Base-by-base conservation (phyloP, 2,329 filamentous ascomycete genomes). In the Colletotrichum navitas region DNA sequence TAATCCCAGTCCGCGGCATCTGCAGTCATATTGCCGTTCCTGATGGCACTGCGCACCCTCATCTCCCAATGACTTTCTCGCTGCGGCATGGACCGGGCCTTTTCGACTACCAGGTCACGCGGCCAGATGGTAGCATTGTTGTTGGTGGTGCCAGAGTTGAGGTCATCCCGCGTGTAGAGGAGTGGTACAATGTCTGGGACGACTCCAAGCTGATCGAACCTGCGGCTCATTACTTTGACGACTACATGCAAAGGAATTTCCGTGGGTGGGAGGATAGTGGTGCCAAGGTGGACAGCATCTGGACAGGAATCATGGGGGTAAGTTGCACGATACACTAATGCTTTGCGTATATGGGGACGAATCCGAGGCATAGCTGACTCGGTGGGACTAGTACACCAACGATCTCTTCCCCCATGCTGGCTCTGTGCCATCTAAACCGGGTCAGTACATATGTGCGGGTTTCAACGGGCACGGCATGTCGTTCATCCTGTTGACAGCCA, bases 1-100 rank as follows among this genome's bases (percentile, higher is more conserved):
- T 93, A 70, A 84, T 91, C 11, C 91, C 91, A 0, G 85, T 87
- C 3, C 85, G 90, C 51, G 91, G 88, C 1, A 80, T 79, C 2
- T 81, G 79, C 68, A 79, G 78, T 43, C 76, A 74, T 4, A 79
- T 81, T 14, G 70, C 62, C 21, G 74, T 73, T 2, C 76, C 79
- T 3, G 73, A 76, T 7, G 74, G 70, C 24, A 58, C 47, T 0
- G 14, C 39, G 1, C 72, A 71, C 2, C 76, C 76, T 1, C 75
- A 75, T 29, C 70, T 79, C 3, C 66, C 71, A 14, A 72, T 76
- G 51, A 77, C 71, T 0, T 81, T 80, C 56, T 74, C 68, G 3
- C 68, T 80, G 1, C 74, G 76, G 0, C 76, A 75, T 16, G 75
- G 73, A 12, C 62, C 60, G 0, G 59, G 54, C 5, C 64, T 74